A percentile compares a stretch with the other conserved stretches of the same genome.
Conservation (phyloP, 2,329 filamentous ascomycete genomes). For the Seiridium cupressi region DNA sequence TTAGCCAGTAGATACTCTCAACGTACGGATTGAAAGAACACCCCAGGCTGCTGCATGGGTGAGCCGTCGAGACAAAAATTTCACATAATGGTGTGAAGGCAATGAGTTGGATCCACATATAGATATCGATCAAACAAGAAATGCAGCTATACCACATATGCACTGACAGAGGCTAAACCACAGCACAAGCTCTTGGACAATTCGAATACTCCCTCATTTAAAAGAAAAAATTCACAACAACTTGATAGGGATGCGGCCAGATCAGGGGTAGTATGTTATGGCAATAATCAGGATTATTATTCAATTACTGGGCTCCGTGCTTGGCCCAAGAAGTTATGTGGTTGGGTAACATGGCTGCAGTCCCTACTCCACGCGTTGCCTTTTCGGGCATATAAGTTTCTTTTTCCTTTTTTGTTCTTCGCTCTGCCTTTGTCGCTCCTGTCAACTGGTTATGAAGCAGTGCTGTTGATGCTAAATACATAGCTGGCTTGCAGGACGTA, state of each 20-base stretch:
- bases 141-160: neutral
- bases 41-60: neutral
- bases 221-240: neutral
- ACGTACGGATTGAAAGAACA: no score
- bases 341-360: no score
- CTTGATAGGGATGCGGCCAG: neutral
- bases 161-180: neutral
- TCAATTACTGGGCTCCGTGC: no score
- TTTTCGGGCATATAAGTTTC: neutral
- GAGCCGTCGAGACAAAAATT: neutral
- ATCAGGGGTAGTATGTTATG: neutral
- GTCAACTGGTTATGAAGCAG: conserved; percentile 3
- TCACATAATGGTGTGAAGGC: neutral
- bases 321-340: no score
- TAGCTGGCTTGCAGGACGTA: conserved; percentile 64
- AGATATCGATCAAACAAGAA: neutral
- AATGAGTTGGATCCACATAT: neutral
- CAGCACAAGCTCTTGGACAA: neutral
- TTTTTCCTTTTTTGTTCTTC: neutral
- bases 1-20: neutral
- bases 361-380: no score
- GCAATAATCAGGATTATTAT: neutral
- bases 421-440: neutral
- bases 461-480: conserved; percentile 51
- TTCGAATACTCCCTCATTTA: neutral